A percentile compares a stretch with the other conserved stretches of the same genome.
phyloP scores from a whole-genome alignment of 306 rosid species.

The Citrullus amarus region DNA sequence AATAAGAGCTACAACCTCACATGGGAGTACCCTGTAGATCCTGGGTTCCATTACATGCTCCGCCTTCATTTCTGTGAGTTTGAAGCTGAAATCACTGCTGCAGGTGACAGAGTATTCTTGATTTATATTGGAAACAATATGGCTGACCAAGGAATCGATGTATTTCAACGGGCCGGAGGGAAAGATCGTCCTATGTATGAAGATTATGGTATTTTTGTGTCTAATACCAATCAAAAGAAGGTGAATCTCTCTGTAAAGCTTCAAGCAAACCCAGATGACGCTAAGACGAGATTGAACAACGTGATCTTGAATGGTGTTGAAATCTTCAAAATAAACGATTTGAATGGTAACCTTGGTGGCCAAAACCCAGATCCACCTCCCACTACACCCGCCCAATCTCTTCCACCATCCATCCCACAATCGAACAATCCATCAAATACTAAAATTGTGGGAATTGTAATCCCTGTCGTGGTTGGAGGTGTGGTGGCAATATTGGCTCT shows the following conservation, averaged over 20 bases:
- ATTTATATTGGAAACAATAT: slow-evolving; percentile 18
- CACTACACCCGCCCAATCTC: not conserved
- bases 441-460: not conserved
- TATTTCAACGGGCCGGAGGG: not conserved
- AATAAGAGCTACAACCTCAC: slow-evolving; percentile 13
- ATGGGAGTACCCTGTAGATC: slow-evolving; percentile 19
- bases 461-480: slow-evolving; percentile 6
- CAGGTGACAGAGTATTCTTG: not conserved
- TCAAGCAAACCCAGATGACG: not conserved
- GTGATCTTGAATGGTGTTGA: slow-evolving; percentile 37
- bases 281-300: not conserved
- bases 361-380: slow-evolving; percentile 23
- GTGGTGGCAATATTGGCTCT: not conserved
- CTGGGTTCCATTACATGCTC: slow-evolving; percentile 11
- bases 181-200: not conserved
- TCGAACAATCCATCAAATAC: not conserved
- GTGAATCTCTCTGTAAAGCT: slow-evolving; percentile 11
- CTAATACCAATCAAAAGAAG: not conserved
- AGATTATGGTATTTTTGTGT: slow-evolving; percentile 3
- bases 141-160: slow-evolving; percentile 5
- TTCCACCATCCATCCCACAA: not conserved
- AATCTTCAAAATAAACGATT: slow-evolving; percentile 28
- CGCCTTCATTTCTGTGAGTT: slow-evolving; percentile 27
- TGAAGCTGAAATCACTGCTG: not conserved
- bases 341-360: slow-evolving; percentile 17